A percentile compares a stretch with the other conserved stretches of the same genome.
Conservation (phyloP, 208 protist species). For the Blechomonas ayalai region DNA sequence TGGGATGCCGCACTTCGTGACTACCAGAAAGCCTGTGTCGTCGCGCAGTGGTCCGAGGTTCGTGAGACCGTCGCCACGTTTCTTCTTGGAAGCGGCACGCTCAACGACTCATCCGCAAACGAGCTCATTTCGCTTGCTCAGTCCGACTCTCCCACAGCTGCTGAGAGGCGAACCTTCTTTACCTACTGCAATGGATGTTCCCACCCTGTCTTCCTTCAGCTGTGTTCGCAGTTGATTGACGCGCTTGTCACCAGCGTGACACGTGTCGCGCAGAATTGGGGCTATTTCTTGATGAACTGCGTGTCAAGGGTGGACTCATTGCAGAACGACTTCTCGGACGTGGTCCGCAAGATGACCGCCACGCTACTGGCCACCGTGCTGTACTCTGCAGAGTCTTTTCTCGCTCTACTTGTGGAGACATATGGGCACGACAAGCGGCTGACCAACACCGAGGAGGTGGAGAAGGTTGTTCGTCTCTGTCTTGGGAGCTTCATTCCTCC, state of each 20-base stretch:
- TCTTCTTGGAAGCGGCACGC: constrained; percentile 27
- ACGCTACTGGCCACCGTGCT: constrained; percentile 2
- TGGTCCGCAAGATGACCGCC: constrained; percentile 2
- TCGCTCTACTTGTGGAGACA: constrained; percentile 17
- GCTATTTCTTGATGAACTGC: constrained; percentile 29
- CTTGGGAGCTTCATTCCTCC: no score
- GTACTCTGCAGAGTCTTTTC: constrained; percentile 5
- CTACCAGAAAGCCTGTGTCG: constrained; percentile 12
- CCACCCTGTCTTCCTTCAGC: constrained; percentile 26
- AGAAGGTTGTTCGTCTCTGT: constrained; percentile 18
- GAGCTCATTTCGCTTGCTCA: constrained; percentile 36
- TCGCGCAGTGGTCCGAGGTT: constrained; percentile 24
- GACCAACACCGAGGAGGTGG: constrained; percentile 15
- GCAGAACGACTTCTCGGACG: constrained; percentile 3
- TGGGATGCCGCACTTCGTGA: constrained; percentile 21
- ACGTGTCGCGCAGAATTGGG: constrained; percentile 43
- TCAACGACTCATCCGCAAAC: constrained; percentile 57
- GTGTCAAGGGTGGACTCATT: constrained; percentile 9
- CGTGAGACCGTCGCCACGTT: constrained; percentile 42
- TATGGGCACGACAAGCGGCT: constrained; percentile 8
- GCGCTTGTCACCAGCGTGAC: constrained; percentile 33
- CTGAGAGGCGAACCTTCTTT: constrained; percentile 26
- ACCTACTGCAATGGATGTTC: constrained; percentile 15
- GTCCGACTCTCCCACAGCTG: constrained; percentile 5
- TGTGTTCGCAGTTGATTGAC: constrained; percentile 35